Percentiles rank a stretch among this genome's conserved stretches.
These are phyloP conservation scores for Petunia secreta DNA, from an alignment of 257 asterid species.

Conservation along the genomic window DNA sequence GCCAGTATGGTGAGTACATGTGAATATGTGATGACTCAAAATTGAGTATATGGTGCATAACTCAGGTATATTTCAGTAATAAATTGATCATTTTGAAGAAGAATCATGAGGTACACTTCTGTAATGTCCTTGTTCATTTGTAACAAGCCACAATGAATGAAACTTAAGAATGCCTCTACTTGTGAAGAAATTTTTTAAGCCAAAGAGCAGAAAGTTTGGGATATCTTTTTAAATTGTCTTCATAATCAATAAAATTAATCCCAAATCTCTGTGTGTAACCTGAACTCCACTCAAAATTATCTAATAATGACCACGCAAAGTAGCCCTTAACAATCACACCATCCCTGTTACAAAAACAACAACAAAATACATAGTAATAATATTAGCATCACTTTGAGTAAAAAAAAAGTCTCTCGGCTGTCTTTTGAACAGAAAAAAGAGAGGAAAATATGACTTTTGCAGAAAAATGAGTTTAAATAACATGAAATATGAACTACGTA, in stretches of 20 bases:
- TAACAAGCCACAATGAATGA: not conserved
- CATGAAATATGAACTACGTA: not conserved
- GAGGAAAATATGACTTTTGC: not conserved
- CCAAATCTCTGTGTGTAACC: slow-evolving; percentile 53
- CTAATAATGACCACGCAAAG: slow-evolving; percentile 58
- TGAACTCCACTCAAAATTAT: slow-evolving; percentile 52
- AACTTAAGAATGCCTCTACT: not conserved
- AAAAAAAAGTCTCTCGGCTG: not conserved
- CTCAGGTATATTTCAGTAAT: not conserved
- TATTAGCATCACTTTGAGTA: not conserved
- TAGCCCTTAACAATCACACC: slow-evolving; percentile 50
- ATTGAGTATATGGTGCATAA: too few relatives aligned
- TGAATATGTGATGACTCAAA: too few relatives aligned
- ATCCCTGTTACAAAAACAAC: slow-evolving; percentile 19
- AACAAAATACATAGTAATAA: not conserved
- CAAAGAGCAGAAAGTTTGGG: slow-evolving; percentile 51
- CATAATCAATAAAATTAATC: slow-evolving; percentile 40
- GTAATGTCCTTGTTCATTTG: not conserved
- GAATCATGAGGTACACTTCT: not conserved
- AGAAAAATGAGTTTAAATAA: not conserved
- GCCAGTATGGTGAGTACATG: not conserved
- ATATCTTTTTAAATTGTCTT: slow-evolving; percentile 36
- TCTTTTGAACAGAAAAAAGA: not conserved
- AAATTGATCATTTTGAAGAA: not conserved
- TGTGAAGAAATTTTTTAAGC: slow-evolving; percentile 44